These are phyloP conservation scores for Globisporangium parvum DNA, from an alignment of 352 stramenopile species.

Conservation along the genomic window DNA sequence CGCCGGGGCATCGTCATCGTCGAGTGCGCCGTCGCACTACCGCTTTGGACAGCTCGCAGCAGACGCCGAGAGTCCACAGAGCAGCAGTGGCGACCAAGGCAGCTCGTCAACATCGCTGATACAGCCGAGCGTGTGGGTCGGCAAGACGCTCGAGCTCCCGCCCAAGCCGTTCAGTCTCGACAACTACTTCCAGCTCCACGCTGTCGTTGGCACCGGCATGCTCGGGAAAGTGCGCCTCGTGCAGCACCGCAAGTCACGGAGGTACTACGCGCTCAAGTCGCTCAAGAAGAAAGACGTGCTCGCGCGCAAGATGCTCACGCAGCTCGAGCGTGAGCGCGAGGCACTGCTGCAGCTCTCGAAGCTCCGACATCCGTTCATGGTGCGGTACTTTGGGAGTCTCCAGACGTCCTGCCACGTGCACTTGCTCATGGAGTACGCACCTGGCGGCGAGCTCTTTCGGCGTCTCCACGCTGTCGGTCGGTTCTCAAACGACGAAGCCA, in stretches of 20 bases:
- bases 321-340: slow-evolving; percentile 50
- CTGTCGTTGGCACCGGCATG: slow-evolving; percentile 66
- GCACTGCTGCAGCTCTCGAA: slow-evolving; percentile 34
- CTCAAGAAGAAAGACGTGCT: slow-evolving; percentile 63
- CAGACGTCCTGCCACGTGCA: slow-evolving; percentile 53
- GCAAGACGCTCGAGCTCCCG: slow-evolving; percentile 43
- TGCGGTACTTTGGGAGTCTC: slow-evolving; percentile 57
- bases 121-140: slow-evolving; percentile 28
- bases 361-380: slow-evolving; percentile 40
- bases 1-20: slow-evolving; percentile 4
- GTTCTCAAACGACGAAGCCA: slow-evolving; percentile 59
- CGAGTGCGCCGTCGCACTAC: slow-evolving; percentile 5
- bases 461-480: slow-evolving; percentile 43
- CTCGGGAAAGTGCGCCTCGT: slow-evolving; percentile 59
- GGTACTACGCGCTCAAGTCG: slow-evolving; percentile 74
- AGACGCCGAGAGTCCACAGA: not conserved
- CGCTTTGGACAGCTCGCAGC: slow-evolving; percentile 14
- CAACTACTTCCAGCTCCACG: slow-evolving; percentile 50
- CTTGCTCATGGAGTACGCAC: slow-evolving; percentile 63
- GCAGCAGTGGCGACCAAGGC: not conserved
- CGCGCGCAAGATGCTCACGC: slow-evolving; percentile 43
- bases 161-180: slow-evolving; percentile 48
- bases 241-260: slow-evolving; percentile 46
- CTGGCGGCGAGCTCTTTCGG: slow-evolving; percentile 62
- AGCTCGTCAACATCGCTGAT: not conserved